Base-by-base conservation (phyloP, 805 yeast genomes). In the Saccharomycopsis javanensis region DNA sequence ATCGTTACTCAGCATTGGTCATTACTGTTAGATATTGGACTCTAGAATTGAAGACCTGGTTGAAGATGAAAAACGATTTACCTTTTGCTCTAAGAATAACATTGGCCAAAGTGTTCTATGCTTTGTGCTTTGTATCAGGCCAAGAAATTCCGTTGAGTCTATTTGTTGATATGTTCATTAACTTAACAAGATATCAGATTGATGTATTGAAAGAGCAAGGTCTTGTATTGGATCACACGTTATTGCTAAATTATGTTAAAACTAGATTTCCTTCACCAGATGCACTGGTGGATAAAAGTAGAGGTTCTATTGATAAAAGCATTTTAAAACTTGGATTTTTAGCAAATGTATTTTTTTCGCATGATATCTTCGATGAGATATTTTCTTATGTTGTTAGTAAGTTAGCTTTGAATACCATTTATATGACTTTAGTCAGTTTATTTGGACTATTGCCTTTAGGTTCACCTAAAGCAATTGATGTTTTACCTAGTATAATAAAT, bases 11-110 rank as follows among this genome's bases (percentile, higher is more conserved):
- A 0, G 86, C 94, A 0, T 81, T 94, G 0, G 84, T 88, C 5
- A 82, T 86, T 5, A 78, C 83, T 50, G 85, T 89, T 6, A 78
- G 84, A 55, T 87, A 85, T 58, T 91, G 97, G 96, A 85, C 97
- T 0, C 83, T 85, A 55, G 97, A 90, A 67, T 75, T 92, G 61
- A 78, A 81, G 54, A 83, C 85, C 45, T 85, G 96, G 79, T 68
- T 89, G 55, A 79, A 79, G 63, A 83, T 86, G 81, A 87, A 88
- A 64, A 82, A 86, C 64, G 86, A 85, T 55, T 76, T 92, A 72
- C 97, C 99, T 0, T 64, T 88, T 11, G 62, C 74, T 1, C 69
- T 83, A 51, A 77, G 90, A 55, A 75, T 82, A 23, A 72, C 79
- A 0, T 74, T 92, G 46, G 82, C 88, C 0, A 74, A 75, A 56